Evolutionary conservation across 2,329 filamentous ascomycete species (phyloP), one percentile per base, ranked within the genome.

Genomic region (Colletotrichum gigasporum): DNA sequence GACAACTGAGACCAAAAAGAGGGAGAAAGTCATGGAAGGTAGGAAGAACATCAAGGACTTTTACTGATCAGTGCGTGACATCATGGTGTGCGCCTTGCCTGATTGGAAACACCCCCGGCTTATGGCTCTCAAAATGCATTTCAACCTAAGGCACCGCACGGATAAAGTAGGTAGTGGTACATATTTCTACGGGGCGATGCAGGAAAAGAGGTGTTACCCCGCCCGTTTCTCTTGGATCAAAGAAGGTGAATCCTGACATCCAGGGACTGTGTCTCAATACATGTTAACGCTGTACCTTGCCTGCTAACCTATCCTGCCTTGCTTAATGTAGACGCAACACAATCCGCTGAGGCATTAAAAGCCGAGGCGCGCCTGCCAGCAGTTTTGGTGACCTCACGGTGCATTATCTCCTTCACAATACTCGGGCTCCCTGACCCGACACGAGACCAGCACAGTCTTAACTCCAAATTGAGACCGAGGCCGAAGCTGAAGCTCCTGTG

Each of bases 161-260:
- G n/a, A n/a, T n/a, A n/a, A n/a, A n/a, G n/a, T n/a, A n/a, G n/a
- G n/a, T n/a, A n/a, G n/a, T n/a, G n/a, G n/a, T n/a, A 30, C 28
- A 50, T 3, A 10, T 30, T 53, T 16, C 7, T 10, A 18, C 34
- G 18, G 28, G n/a, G 26, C 20, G 18, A 35, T 26, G 20, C 26
- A 32, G 14, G 35, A 22, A 42, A 22, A 5, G 12, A 20, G n/a
- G 39, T 56, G 34, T 56, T 48, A 61, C 58, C 58, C 52, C 58
- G 51, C 58, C 32, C 42, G 34, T 41, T 62, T 62, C 34, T 57
- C 51, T 32, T 35, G 26, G 34, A 45, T 18, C 24, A 54, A 12
- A 32, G 5, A 45, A 35, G 28, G 14, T 18, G 18, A 14, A 28
- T 7, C n/a, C 16, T 16, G 8, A 14, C 26, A n/a, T 12, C 51